Evolutionary conservation across 352 stramenopile genomes (phyloP), one percentile per base, ranked within the genome.

Genomic region (Phytophthora europaea): DNA sequence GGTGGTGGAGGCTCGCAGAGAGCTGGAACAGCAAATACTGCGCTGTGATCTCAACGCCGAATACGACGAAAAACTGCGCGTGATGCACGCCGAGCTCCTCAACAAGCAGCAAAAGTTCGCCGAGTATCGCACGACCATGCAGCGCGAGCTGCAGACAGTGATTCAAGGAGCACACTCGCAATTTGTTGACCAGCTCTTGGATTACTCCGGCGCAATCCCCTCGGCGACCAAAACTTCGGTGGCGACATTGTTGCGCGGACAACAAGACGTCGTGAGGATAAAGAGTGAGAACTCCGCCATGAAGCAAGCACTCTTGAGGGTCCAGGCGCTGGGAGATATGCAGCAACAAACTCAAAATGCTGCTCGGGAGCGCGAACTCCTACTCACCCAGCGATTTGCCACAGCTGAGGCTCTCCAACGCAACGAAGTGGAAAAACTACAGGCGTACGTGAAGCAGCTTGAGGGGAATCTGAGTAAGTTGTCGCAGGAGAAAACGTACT

Each of bases 271-370:
- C 22, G 79, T 87, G 13, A 72, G 76, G 26, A 63, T 88, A 7
- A 80, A 85, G n/a, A 76, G 83, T 18, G 88, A 95, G 57, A 95
- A 93, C 50, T 72, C 85, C 10, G 61, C 75, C 18, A 76, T 95
- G 52, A 92, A 92, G 61, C 84, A 91, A 68, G 87, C 86, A 10
- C 61, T 94, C 12, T 61, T 94, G 7, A 91, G 89, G 38, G 67
- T 95, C 7, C 83, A 91, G n/a, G 76, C 88, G 15, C 63, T 94
- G 15, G 78, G 84, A 20, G 77, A 85, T 26, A 89, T 91, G 75
- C 84, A 93, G 50, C 80, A 88, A 26, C 75, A 92, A 34, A 83
- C 68, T 12, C 79, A 85, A 4, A 61, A 58, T 18, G 70, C 76
- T 2, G 73, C 68, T 4, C 65, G 60, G 26, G 86, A 93, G 22